Evolutionary conservation across 1,139 yeast genomes (phyloP).

Genomic region (Saccharomyces hybrid): DNA sequence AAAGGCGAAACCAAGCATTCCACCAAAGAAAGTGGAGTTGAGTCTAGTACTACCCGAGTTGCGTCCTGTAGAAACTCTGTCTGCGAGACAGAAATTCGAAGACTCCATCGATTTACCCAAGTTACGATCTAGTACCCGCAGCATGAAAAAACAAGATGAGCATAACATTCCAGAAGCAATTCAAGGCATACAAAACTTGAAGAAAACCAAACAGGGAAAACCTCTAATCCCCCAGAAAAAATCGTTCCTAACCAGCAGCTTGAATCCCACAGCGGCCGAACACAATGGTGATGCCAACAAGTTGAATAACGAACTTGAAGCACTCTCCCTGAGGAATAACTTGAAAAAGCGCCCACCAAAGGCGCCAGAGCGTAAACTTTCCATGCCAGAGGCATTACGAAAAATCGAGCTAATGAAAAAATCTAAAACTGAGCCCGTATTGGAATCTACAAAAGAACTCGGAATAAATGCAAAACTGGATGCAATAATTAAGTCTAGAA

Average conservation of each 20-base stretch:
- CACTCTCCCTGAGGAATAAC: constrained; percentile 9
- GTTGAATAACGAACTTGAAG: constrained; percentile 12
- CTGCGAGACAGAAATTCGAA: background rate
- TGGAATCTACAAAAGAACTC: background rate
- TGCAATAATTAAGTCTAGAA: background rate
- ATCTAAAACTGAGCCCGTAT: background rate
- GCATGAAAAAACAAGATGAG: background rate
- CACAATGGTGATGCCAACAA: too few species aligned
- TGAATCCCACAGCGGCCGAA: too few species aligned
- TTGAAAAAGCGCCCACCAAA: constrained; percentile 20
- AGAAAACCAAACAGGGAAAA: background rate
- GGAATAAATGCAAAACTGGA: background rate
- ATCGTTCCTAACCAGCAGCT: too few species aligned
- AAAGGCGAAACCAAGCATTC: constrained; percentile 11
- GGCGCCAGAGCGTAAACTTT: constrained; percentile 24
- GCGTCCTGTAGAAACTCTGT: constrained; percentile 6
- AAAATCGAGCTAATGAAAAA: constrained; percentile 22
- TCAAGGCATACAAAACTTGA: background rate
- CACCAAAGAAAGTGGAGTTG: constrained; percentile 7
- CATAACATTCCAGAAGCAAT: background rate
- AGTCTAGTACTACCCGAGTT: constrained; percentile 11
- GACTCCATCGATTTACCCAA: background rate
- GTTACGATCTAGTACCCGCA: background rate
- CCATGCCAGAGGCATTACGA: constrained; percentile 31
- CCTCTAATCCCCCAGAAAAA: constrained; percentile 1